phyloP scores from a whole-genome alignment of 2,329 filamentous ascomycete genomes.

The Clarireedia sp. region DNA sequence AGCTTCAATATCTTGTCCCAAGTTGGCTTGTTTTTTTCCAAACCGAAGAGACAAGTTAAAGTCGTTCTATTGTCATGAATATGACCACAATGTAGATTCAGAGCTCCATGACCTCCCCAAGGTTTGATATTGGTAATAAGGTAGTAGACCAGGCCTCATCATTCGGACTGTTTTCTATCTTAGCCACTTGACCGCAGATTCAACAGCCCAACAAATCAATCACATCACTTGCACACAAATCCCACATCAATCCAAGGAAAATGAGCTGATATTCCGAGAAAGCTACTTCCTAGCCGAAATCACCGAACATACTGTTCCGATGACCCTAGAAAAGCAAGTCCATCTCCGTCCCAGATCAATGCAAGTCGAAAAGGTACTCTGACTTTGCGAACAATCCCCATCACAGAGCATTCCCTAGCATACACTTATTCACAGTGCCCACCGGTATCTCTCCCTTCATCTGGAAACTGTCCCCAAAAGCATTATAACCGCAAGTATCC shows the following conservation, averaged over 20 bases:
- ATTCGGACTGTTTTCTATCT: neutral
- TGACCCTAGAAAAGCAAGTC: constrained; percentile 4
- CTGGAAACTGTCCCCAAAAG: constrained; percentile 6
- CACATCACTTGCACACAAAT: neutral
- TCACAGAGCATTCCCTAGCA: constrained; percentile 5
- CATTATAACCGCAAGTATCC: neutral
- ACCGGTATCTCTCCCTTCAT: constrained; percentile 7
- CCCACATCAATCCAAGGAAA: constrained; percentile 3
- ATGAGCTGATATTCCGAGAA: constrained; percentile 10
- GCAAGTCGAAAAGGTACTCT: constrained; percentile 3
- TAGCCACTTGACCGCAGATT: neutral
- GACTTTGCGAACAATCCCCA: constrained; percentile 5
- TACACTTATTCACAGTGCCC: constrained; percentile 2
- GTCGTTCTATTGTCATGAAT: no score
- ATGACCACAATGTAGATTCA: no score
- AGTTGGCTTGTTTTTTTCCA: no score
- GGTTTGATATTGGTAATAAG: no score
- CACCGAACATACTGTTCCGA: constrained; percentile 1
- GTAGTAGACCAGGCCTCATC: no score
- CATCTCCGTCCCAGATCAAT: constrained; percentile 9
- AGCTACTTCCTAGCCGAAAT: constrained; percentile 8
- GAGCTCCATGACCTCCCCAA: no score
- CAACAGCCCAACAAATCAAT: neutral
- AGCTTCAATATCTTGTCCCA: no score
- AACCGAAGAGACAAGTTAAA: no score